Conservation (phyloP, 257 asterid species). For the Catharanthus roseus region DNA sequence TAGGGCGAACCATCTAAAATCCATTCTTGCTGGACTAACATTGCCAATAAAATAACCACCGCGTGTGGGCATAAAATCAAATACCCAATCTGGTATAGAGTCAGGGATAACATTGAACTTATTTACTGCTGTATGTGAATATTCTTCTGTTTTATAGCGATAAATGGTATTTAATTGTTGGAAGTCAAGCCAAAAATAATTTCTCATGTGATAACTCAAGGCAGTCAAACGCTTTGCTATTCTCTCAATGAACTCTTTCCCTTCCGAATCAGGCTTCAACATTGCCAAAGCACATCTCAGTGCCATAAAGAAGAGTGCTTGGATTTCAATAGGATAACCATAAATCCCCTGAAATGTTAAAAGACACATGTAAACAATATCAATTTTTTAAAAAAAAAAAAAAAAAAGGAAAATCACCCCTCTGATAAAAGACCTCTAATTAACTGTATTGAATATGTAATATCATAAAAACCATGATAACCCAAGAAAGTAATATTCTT, state of each 20-base stretch:
- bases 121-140: slow-evolving; percentile 77
- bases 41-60: slow-evolving; percentile 75
- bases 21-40: slow-evolving; percentile 82
- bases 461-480: background rate
- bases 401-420: background rate
- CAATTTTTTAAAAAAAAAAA: background rate
- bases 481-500: too few relatives aligned
- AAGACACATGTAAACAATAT: slow-evolving; percentile 4
- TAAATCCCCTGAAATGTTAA: slow-evolving; percentile 55
- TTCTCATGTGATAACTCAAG: slow-evolving; percentile 69
- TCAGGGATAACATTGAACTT: slow-evolving; percentile 75
- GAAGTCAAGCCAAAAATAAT: slow-evolving; percentile 75
- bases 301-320: slow-evolving; percentile 80
- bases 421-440: background rate
- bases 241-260: slow-evolving; percentile 56
- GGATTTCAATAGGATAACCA: slow-evolving; percentile 78
- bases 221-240: slow-evolving; percentile 71
- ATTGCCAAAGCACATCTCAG: slow-evolving; percentile 51
- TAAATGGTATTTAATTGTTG: slow-evolving; percentile 67
- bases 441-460: background rate
- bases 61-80: slow-evolving; percentile 65
- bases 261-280: slow-evolving; percentile 64
- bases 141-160: slow-evolving; percentile 70
- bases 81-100: slow-evolving; percentile 74
- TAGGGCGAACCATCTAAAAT: slow-evolving; percentile 69